phyloP scores from a whole-genome alignment of 2,329 filamentous ascomycete genomes.

The Diaporthe sp. region DNA sequence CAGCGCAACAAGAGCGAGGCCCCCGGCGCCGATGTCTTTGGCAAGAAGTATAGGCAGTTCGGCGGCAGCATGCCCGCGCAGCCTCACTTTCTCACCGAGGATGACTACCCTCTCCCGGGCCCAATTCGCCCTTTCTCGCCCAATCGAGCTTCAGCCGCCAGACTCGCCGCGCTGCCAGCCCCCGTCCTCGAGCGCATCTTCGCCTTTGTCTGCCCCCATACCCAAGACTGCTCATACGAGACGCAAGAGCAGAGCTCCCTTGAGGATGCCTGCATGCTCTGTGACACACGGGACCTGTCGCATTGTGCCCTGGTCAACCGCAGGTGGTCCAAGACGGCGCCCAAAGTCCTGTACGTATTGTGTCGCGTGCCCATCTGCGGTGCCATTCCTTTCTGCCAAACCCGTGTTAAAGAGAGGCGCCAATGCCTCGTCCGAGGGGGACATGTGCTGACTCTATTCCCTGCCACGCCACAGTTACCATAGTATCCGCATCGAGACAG shows the following conservation, averaged over 20 bases:
- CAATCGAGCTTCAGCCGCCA: constrained; percentile 52
- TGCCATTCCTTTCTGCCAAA: neutral
- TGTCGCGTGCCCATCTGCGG: constrained; percentile 16
- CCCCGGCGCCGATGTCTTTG: constrained; percentile 33
- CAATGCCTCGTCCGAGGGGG: neutral
- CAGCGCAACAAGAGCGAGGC: constrained; percentile 42
- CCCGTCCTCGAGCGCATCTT: constrained; percentile 83
- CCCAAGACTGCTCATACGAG: constrained; percentile 80
- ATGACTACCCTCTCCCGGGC: constrained; percentile 24
- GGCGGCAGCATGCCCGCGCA: constrained; percentile 37
- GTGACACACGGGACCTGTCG: constrained; percentile 88
- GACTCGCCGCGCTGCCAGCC: constrained; percentile 68
- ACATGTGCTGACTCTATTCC: constrained; percentile 1
- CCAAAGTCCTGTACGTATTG: constrained; percentile 69
- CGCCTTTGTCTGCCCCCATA: constrained; percentile 84
- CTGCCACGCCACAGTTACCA: constrained; percentile 70
- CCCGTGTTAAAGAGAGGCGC: neutral
- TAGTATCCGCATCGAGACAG: constrained; percentile 90
- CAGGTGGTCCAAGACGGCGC: constrained; percentile 71
- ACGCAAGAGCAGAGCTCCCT: constrained; percentile 83
- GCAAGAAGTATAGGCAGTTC: constrained; percentile 39
- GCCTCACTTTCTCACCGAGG: constrained; percentile 20
- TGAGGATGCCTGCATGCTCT: constrained; percentile 89
- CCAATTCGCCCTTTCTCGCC: constrained; percentile 47
- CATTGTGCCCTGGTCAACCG: constrained; percentile 81